These are phyloP conservation scores for Zoysia matrella DNA, from an alignment of 202 grass and related monocot species.

Conservation along the genomic window DNA sequence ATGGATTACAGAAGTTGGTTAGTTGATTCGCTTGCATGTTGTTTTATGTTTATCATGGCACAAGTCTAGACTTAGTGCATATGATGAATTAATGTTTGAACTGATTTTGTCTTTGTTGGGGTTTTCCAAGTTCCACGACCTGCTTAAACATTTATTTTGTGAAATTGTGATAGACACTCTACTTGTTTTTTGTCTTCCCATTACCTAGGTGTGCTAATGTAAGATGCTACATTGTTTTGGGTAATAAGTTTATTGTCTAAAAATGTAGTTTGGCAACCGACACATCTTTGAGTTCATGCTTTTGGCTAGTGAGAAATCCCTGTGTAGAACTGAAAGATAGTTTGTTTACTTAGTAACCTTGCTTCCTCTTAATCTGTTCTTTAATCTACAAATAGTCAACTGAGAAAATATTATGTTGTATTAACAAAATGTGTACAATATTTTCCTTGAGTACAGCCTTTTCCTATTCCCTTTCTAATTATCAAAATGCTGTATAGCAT, in stretches of 20 bases:
- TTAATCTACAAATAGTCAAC: conserved; percentile 2
- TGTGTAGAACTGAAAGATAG: not conserved
- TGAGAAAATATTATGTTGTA: conserved; percentile 32
- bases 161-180: not conserved
- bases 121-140: not conserved
- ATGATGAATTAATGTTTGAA: not conserved
- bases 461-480: conserved; percentile 3
- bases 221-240: conserved; percentile 18
- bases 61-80: not conserved
- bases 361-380: not conserved
- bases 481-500: conserved; percentile 33
- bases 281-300: conserved; percentile 18
- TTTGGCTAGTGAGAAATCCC: conserved; percentile 7
- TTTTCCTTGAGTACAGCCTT: not conserved
- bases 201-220: conserved; percentile 13
- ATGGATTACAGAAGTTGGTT: conserved; percentile 97
- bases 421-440: conserved; percentile 10
- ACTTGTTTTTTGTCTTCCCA: not conserved
- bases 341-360: conserved; percentile 15
- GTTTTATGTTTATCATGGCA: conserved; percentile 14
- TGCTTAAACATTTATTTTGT: conserved; percentile 26
- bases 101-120: not conserved
- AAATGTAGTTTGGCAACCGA: not conserved
- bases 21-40: conserved; percentile 39
- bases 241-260: conserved; percentile 5